Conservation (phyloP, 2,329 filamentous ascomycete species). For the Sporothrix schenckii region DNA sequence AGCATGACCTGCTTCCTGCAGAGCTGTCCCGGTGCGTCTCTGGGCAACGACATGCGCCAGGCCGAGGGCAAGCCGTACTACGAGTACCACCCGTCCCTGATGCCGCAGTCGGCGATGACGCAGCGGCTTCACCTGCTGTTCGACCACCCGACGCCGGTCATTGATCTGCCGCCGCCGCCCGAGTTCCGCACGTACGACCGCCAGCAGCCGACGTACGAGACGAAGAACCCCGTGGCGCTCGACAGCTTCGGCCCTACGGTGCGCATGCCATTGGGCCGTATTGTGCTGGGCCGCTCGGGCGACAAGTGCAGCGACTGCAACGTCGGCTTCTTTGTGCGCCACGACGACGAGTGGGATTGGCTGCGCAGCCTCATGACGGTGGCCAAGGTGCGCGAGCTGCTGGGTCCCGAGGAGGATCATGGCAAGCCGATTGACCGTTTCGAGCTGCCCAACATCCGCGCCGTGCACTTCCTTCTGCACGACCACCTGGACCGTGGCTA, state of each 20-base stretch:
- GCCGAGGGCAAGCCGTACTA: conserved; percentile 38
- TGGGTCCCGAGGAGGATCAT: conserved; percentile 36
- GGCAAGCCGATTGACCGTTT: conserved; percentile 36
- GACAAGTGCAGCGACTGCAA: conserved; percentile 48
- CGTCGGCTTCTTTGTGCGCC: conserved; percentile 48
- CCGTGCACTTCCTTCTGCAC: conserved; percentile 47
- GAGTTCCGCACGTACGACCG: conserved; percentile 35
- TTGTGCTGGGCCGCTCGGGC: conserved; percentile 46
- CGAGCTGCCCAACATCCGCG: conserved; percentile 33
- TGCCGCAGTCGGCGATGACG: conserved; percentile 39
- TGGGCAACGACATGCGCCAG: conserved; percentile 39
- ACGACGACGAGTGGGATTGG: conserved; percentile 48
- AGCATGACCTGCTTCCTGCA: conserved; percentile 39
- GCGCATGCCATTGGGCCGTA: conserved; percentile 40
- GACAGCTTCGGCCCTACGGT: conserved; percentile 38
- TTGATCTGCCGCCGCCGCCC: conserved; percentile 37
- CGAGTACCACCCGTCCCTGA: conserved; percentile 39
- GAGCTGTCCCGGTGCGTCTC: conserved; percentile 37
- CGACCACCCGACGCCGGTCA: conserved; percentile 34
- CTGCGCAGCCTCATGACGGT: conserved; percentile 45
- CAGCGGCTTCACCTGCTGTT: conserved; percentile 38
- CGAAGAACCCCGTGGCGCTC: conserved; percentile 34
- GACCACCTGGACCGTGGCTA: conserved; percentile 52
- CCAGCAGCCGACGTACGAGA: conserved; percentile 38
- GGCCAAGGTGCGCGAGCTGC: conserved; percentile 34